phyloP scores from a whole-genome alignment of 331 rosid species.

The Cydonia oblonga region DNA sequence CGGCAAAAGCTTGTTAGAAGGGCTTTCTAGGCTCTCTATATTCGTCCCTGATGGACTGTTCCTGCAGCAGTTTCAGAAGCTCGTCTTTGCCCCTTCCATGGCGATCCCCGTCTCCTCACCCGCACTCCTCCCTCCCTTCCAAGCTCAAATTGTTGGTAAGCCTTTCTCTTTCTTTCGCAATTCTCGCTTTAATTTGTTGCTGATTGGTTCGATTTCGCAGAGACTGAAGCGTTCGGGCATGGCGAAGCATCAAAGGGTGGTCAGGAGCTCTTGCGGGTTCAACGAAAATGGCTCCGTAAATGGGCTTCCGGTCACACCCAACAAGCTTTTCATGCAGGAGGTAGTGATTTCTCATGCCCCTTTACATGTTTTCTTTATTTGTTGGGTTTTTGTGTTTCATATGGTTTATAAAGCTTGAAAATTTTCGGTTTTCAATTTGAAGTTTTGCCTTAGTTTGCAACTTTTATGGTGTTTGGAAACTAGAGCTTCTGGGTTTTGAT shows the following conservation, averaged over 20 bases:
- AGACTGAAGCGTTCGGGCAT: conserved; percentile 44
- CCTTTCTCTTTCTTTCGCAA: not conserved
- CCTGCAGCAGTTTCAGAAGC: conserved; percentile 44
- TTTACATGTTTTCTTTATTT: not conserved
- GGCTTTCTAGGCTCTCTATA: not conserved
- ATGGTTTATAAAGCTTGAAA: not conserved
- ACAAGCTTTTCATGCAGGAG: conserved; percentile 81
- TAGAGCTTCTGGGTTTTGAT: conserved; percentile 1
- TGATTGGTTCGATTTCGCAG: conserved; percentile 22
- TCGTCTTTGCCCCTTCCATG: conserved; percentile 43
- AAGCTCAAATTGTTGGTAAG: conserved; percentile 37
- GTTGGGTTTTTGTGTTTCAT: not conserved
- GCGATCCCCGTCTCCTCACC: conserved; percentile 33
- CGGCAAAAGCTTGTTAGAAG: not conserved
- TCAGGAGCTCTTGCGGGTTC: conserved; percentile 46
- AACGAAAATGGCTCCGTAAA: conserved; percentile 44
- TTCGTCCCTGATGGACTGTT: conserved; percentile 29
- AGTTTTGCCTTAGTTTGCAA: not conserved
- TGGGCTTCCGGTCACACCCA: conserved; percentile 54
- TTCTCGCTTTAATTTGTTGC: not conserved
- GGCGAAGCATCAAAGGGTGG: conserved; percentile 31
- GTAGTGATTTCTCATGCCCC: conserved; percentile 24
- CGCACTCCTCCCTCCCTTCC: conserved; percentile 23
- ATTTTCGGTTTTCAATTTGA: conserved; percentile 4
- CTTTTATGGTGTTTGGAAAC: not conserved